Conservation (phyloP, 306 rosid species). For the Acmispon strigosus region DNA sequence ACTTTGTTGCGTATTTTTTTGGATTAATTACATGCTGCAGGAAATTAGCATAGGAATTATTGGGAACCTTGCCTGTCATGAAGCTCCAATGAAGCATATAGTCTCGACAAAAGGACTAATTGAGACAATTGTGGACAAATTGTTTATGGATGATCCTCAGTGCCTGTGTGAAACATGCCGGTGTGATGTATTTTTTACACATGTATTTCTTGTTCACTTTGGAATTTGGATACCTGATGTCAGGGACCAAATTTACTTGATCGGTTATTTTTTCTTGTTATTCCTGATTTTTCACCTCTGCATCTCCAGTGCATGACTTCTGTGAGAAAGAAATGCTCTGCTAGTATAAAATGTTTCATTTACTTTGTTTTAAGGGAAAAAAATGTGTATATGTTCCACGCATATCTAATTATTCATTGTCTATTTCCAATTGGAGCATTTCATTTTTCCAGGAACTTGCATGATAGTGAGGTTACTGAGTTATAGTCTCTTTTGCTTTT, state of each 20-base stretch:
- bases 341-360: too few relatives aligned
- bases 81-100: constrained; percentile 51
- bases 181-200: constrained; percentile 33
- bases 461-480: not conserved
- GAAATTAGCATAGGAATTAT: constrained; percentile 76
- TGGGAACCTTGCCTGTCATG: constrained; percentile 90
- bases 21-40: constrained; percentile 39
- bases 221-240: not conserved
- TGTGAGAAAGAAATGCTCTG: too few relatives aligned
- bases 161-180: constrained; percentile 80
- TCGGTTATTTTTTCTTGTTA: not conserved
- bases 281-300: not conserved
- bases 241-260: not conserved
- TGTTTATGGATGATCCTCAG: constrained; percentile 74
- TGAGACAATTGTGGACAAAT: constrained; percentile 49
- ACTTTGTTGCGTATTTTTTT: constrained; percentile 7
- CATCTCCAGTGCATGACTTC: not conserved
- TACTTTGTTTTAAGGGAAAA: too few relatives aligned
- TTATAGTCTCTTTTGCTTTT: not conserved
- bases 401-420: not conserved
- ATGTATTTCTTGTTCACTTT: constrained; percentile 13
- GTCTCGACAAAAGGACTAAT: constrained; percentile 51
- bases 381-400: not conserved
- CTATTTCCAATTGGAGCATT: not conserved
- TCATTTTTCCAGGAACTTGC: not conserved